Base-by-base conservation (phyloP, 2,329 filamentous ascomycete species). In the Diaporthe sp. region DNA sequence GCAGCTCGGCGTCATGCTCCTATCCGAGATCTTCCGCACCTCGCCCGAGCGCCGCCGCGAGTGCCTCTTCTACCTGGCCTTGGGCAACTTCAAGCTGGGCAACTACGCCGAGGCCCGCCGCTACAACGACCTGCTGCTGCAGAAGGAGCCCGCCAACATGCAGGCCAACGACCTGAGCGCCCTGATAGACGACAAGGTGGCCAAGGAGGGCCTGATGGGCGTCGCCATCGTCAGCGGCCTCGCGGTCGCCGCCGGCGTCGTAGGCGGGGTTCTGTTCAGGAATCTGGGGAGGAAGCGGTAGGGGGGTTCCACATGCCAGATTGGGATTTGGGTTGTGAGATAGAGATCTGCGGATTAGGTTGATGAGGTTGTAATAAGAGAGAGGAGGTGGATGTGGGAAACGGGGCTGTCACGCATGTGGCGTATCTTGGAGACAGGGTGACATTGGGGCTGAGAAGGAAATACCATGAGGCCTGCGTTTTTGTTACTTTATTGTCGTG, bases 21-120 rank as follows among this genome's bases (percentile, higher is more conserved):
- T 98, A 76, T 96, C 95, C 80, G 96, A 98, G 80, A 99, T 99
- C 86, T 99, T 98, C 90, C 95, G 96, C 83, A 93, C 93, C 76
- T 94, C 95, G 49, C 95, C 95, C 79, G 97, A 98, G 85, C 94
- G 97, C 80, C 93, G 97, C 82, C 93, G 97, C 82, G 97, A 99
- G 90, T 99, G 97, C 83, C 94, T 99, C 77, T 99, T 98, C 89
- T 99, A 99, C 86, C 92, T 99, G 72, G 97, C 95, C 37, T 91
- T 99, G 44, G 97, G 97, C 78, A 98, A 98, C 89, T 98, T 96
- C 91, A 98, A 98, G 88, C 92, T 99, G 62, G 96, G 96, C 77
- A 98, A 98, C 89, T 99, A 98, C 85, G 95, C 93, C 77, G 97
- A 99, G 83, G 96, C 96, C 76, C 90, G 96, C 81, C 91, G 95